Evolutionary conservation across 805 yeast species (phyloP), one percentile per base, ranked within the genome.

Genomic region (Candida sithepensis): DNA sequence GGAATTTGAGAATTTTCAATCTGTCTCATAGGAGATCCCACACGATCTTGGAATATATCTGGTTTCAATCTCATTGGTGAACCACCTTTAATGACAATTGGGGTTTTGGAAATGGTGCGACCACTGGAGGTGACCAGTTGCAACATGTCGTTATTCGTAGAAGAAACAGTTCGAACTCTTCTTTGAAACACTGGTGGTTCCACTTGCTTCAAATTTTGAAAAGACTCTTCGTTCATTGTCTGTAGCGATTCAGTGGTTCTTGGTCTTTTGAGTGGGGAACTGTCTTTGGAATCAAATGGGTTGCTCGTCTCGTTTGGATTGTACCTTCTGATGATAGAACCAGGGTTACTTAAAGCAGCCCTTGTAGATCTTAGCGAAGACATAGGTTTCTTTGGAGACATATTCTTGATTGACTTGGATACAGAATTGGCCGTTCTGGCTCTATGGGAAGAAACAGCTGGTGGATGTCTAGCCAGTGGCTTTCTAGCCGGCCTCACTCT

Each of bases 11-110:
- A 10, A n/a, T 13, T 24, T 33, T 10, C 22, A 6, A 39, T 32
- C 6, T 44, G 44, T 40, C 19, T 14, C 18, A 16, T 22, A 18
- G 16, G 12, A 13, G 21, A 13, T 12, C 21, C n/a, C 16, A 18
- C n/a, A 20, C 19, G 12, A 23, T 20, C 21, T n/a, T 41, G 38
- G 8, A 10, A 9, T 28, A 14, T n/a, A 20, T 23, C 18, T 9
- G 42, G 36, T 10, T 45, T 24, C 10, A 24, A 48, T 42, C 56
- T 50, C 51, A 58, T 51, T 20, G 64, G 64, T 2, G 64, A 60
- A 2, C 64, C 64, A 9, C 64, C 64, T 19, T 58, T 58, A 26
- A 60, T 57, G 13, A 60, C 60, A 39, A 60, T 58, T 13, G 64
- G 64, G 13, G 46, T 55, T 37, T 60, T 58, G 2, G 61, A 57